These are phyloP conservation scores for Calonectria multiphialidica DNA, from an alignment of 2,329 filamentous ascomycete species.

Conservation along the genomic window DNA sequence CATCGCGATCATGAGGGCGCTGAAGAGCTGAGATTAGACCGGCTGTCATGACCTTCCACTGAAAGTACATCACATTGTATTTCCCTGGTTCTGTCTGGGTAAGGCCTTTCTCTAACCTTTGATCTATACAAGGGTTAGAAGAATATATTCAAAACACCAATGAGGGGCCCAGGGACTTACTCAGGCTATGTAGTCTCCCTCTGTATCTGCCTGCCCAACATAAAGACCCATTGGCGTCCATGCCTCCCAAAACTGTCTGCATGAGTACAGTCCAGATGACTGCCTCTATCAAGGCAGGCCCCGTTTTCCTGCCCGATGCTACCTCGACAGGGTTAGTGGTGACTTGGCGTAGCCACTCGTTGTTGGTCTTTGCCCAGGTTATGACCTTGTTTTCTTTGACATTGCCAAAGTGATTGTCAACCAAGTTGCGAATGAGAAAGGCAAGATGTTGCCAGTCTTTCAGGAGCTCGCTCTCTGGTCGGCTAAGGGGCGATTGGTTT, in stretches of 20 bases:
- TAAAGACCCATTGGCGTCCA: background rate
- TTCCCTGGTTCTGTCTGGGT: background rate
- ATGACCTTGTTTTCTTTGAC: background rate
- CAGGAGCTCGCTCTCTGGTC: conserved; percentile 10
- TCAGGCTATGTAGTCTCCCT: background rate
- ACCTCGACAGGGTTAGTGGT: background rate
- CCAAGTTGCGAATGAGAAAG: conserved; percentile 8
- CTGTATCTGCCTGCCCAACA: conserved; percentile 10
- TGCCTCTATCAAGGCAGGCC: background rate
- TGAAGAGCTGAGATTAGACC: background rate
- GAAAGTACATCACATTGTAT: background rate
- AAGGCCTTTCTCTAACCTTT: background rate
- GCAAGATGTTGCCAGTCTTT: conserved; percentile 2
- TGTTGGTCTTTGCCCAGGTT: background rate
- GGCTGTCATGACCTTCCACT: conserved; percentile 14
- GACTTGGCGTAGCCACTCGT: background rate
- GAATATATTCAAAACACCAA: background rate
- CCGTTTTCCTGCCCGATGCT: background rate
- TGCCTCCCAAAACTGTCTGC: background rate
- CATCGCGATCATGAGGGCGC: background rate
- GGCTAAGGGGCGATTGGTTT: conserved; percentile 3
- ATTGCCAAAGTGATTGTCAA: background rate
- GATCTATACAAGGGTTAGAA: background rate
- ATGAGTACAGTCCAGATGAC: conserved; percentile 1
- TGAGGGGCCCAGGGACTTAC: background rate